Evolutionary conservation across 2,329 filamentous ascomycete genomes (phyloP), one percentile per base, ranked within the genome.

Genomic region (Monosporascus sp.): DNA sequence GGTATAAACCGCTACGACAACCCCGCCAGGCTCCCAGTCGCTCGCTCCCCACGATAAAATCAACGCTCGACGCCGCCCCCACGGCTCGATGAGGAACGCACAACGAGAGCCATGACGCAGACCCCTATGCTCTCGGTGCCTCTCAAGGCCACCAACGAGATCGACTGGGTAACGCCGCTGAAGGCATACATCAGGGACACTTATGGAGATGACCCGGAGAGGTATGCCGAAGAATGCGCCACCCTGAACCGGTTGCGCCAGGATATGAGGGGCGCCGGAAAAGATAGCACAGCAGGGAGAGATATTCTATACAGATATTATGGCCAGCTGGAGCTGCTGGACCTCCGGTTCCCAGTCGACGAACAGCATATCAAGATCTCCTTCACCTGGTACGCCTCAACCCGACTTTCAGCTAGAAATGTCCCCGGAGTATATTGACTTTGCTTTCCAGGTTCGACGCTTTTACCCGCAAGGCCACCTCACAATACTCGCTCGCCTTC

Each of bases 281-380:
- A 95, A 73, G 94, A 99, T 70, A 97, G 91, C 72, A 94, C 90
- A 22, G 89, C 92, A 6, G 94, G 94, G 48, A 79, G 94, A 65
- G 94, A 99, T 71, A 79, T 99, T 67, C 77, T 99, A 49, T 99
- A 99, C 71, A 83, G 94, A 69, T 99, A 99, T 74, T 99, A 99
- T 69, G 94, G 93, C 41, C 94, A 99, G 75, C 82, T 99, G 54
- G 94, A 99, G 75, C 79, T 99, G 50, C 77, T 99, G 57, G 94
- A 99, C 71, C 75, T 99, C 65, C 82, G 94, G 56, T 99, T 99
- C 67, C 95, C 95, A 0, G 91, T 99, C 46, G 94, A 99, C 64
- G 94, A 99, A 76, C 94, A 96, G 67, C 93, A 99, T 68, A 97
- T 99, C 76, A 97, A 97, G 76, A 96, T 99, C 65, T 90, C 89